These are phyloP conservation scores for Rosa persica DNA, from an alignment of 306 rosid species.

Conservation along the genomic window DNA sequence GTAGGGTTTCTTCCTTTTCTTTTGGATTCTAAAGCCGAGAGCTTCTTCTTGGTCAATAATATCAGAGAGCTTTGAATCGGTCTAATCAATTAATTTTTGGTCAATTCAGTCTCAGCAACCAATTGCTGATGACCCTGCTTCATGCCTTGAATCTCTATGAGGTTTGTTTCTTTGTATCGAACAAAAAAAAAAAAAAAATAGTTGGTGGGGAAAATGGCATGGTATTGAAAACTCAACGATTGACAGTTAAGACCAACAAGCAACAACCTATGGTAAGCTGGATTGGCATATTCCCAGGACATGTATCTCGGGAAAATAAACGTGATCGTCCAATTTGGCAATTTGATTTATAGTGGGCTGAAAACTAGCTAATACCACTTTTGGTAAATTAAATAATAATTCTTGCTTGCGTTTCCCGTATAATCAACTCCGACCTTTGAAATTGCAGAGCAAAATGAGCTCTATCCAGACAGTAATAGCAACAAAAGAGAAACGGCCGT, in stretches of 20 bases:
- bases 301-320: neutral
- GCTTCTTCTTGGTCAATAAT: no score
- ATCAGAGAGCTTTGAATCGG: neutral
- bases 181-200: neutral
- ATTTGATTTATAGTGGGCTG: neutral
- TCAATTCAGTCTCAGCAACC: neutral
- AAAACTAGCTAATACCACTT: neutral
- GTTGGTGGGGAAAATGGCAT: neutral
- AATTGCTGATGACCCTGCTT: neutral
- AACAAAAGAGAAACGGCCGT: neutral
- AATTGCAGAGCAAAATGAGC: neutral
- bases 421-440: neutral
- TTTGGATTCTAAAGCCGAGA: neutral
- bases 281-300: neutral
- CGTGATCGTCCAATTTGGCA: neutral
- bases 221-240: neutral
- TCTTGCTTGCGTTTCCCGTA: neutral
- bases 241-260: neutral
- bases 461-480: neutral
- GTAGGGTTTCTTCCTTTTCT: neutral
- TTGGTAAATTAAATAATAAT: neutral
- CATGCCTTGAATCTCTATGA: no score
- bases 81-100: neutral
- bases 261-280: neutral
- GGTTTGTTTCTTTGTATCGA: neutral